Evolutionary conservation across 2,329 filamentous ascomycete species (phyloP).

Genomic region (Fusarium anguioides): DNA sequence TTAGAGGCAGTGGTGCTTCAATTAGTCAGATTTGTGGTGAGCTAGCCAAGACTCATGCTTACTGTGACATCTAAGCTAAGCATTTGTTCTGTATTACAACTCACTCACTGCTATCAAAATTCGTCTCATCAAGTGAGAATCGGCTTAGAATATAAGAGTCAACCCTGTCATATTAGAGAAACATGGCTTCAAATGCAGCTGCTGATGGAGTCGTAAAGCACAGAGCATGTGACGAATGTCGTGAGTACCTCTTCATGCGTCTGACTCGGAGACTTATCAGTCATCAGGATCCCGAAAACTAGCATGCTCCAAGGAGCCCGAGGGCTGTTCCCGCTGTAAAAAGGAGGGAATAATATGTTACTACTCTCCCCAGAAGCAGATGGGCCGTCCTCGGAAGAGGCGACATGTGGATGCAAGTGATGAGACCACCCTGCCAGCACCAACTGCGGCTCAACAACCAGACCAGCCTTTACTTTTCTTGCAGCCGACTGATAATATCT

Average conservation of each 20-base stretch:
- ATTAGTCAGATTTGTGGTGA: slow-evolving; percentile 25
- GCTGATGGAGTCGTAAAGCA: slow-evolving; percentile 58
- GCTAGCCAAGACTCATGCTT: not conserved
- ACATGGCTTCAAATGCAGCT: slow-evolving; percentile 38
- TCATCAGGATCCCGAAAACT: slow-evolving; percentile 69
- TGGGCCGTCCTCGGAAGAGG: slow-evolving; percentile 73
- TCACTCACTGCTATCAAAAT: not conserved
- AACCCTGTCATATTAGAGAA: not conserved
- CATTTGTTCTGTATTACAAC: slow-evolving; percentile 5
- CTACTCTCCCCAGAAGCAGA: slow-evolving; percentile 73
- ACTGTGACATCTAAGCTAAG: slow-evolving; percentile 1
- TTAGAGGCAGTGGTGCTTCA: not conserved
- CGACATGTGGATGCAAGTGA: slow-evolving; percentile 53
- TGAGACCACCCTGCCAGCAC: slow-evolving; percentile 35
- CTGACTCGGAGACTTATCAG: slow-evolving; percentile 46
- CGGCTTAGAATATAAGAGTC: not conserved
- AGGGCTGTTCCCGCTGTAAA: slow-evolving; percentile 69
- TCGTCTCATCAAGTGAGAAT: not conserved
- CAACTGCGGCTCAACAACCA: slow-evolving; percentile 2
- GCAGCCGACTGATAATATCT: slow-evolving; percentile 2
- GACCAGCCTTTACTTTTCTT: slow-evolving; percentile 4
- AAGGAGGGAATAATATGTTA: slow-evolving; percentile 67
- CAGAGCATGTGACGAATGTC: slow-evolving; percentile 74
- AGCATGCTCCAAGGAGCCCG: slow-evolving; percentile 71
- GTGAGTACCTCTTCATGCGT: slow-evolving; percentile 57